Evolutionary conservation across 2,329 filamentous ascomycete genomes (phyloP).

Genomic region (Lachnellula willkommii): DNA sequence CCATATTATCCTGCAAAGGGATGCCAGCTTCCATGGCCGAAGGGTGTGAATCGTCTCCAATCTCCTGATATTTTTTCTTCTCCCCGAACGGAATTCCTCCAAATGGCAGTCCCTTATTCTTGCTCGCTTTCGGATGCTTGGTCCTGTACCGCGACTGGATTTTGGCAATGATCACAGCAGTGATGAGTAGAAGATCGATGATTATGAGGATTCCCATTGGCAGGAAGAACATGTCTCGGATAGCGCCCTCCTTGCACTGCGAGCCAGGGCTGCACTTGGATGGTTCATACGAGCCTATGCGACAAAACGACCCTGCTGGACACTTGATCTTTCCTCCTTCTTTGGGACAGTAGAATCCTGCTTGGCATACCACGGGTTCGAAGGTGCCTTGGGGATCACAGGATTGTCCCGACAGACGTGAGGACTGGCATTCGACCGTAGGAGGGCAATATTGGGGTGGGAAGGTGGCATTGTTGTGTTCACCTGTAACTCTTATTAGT

Average conservation of each 20-base stretch:
- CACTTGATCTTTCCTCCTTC: constrained; percentile 38
- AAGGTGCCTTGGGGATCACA: constrained; percentile 28
- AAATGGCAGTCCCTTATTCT: neutral
- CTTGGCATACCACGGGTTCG: constrained; percentile 47
- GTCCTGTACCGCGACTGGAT: constrained; percentile 35
- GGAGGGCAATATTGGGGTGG: constrained; percentile 27
- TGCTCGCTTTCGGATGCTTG: constrained; percentile 6
- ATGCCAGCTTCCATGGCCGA: constrained; percentile 6
- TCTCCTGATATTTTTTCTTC: constrained; percentile 12
- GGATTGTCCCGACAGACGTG: constrained; percentile 14
- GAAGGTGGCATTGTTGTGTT: constrained; percentile 15
- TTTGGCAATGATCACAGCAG: constrained; percentile 33
- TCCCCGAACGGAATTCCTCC: neutral
- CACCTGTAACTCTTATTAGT: constrained; percentile 8
- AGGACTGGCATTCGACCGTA: constrained; percentile 12
- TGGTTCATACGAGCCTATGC: constrained; percentile 43
- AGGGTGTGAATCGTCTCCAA: constrained; percentile 8
- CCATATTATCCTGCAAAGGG: constrained; percentile 14
- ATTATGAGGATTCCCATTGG: constrained; percentile 40
- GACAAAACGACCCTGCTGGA: constrained; percentile 46
- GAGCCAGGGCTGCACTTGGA: constrained; percentile 44
- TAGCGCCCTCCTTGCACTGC: constrained; percentile 41
- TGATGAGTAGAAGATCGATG: constrained; percentile 39
- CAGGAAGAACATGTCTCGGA: constrained; percentile 39
- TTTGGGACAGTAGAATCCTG: constrained; percentile 46